phyloP scores from a whole-genome alignment of 2,329 filamentous ascomycete genomes.

The Diplocarpon rosae region DNA sequence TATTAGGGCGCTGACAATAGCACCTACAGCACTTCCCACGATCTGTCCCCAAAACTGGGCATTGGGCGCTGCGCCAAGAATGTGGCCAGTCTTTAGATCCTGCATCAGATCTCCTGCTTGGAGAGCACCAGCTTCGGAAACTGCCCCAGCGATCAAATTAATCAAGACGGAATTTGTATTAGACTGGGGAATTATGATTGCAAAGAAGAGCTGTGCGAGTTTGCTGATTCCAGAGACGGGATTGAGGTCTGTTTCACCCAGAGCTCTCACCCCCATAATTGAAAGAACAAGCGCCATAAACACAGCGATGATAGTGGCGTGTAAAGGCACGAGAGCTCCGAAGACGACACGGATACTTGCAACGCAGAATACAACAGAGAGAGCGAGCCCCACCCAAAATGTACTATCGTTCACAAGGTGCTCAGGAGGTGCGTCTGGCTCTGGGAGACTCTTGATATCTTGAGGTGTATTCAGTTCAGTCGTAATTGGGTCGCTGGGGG shows the following conservation, averaged over 20 bases:
- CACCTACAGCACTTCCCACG: conserved; percentile 77
- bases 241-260: conserved; percentile 84
- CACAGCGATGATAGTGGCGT: conserved; percentile 67
- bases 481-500: conserved; percentile 6
- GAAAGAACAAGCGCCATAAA: conserved; percentile 73
- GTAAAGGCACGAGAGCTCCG: conserved; percentile 67
- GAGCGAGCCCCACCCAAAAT: conserved; percentile 62
- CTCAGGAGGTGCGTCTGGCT: conserved; percentile 70
- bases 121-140: conserved; percentile 74
- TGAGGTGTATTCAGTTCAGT: conserved; percentile 3
- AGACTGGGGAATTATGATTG: conserved; percentile 70
- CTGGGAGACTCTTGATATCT: conserved; percentile 24
- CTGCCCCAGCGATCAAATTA: conserved; percentile 86
- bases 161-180: conserved; percentile 84
- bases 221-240: conserved; percentile 96
- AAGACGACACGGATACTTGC: conserved; percentile 75
- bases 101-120: conserved; percentile 96
- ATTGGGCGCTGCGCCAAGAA: conserved; percentile 82
- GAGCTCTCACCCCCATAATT: conserved; percentile 60
- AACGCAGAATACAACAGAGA: conserved; percentile 72
- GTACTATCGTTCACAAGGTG: conserved; percentile 66
- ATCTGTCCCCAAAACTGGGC: conserved; percentile 97
- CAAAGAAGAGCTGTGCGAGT: conserved; percentile 90
- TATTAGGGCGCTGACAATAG: conserved; percentile 73
- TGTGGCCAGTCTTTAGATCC: conserved; percentile 90